A percentile compares a stretch with the other conserved stretches of the same genome.
Conservation (phyloP, 225 moss, liverwort and hornwort species). For the Pseudisothecium myosuroides region DNA sequence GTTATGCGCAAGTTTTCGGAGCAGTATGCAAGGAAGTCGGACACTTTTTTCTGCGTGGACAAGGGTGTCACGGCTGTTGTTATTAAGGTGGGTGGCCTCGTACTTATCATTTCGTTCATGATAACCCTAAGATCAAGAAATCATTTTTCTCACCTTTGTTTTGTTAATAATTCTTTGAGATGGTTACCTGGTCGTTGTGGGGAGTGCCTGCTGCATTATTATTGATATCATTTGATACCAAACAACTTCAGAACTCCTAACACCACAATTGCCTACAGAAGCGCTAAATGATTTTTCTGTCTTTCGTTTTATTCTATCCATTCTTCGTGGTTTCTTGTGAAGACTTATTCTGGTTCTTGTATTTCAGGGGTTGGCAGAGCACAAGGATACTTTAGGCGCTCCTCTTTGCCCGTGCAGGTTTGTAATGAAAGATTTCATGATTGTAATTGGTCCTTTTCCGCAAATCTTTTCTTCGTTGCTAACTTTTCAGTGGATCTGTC, state of each 20-base stretch:
- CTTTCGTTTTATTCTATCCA: background rate
- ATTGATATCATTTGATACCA: background rate
- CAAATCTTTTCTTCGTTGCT: background rate
- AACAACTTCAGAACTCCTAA: background rate
- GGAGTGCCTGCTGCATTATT: background rate
- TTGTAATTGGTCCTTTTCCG: background rate
- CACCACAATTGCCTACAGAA: background rate
- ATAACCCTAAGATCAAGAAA: background rate
- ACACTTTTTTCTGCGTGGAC: constrained; percentile 83
- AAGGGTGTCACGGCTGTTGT: constrained; percentile 97
- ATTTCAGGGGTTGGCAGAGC: constrained; percentile 88
- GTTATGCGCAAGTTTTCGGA: constrained; percentile 98
- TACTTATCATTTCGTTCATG: background rate
- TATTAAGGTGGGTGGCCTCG: constrained; percentile 50
- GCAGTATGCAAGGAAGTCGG: constrained; percentile 82
- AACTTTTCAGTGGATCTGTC: background rate
- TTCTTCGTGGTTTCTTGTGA: background rate
- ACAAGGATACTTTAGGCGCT: constrained; percentile 84
- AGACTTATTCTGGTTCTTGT: background rate
- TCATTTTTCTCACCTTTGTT: background rate
- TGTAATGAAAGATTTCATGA: background rate
- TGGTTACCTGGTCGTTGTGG: background rate
- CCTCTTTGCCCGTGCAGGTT: constrained; percentile 97
- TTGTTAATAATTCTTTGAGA: background rate
- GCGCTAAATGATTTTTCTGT: background rate